Evolutionary conservation across 2,329 filamentous ascomycete species (phyloP), one percentile per base, ranked within the genome.

Genomic region (Lasiodiplodia sp.): DNA sequence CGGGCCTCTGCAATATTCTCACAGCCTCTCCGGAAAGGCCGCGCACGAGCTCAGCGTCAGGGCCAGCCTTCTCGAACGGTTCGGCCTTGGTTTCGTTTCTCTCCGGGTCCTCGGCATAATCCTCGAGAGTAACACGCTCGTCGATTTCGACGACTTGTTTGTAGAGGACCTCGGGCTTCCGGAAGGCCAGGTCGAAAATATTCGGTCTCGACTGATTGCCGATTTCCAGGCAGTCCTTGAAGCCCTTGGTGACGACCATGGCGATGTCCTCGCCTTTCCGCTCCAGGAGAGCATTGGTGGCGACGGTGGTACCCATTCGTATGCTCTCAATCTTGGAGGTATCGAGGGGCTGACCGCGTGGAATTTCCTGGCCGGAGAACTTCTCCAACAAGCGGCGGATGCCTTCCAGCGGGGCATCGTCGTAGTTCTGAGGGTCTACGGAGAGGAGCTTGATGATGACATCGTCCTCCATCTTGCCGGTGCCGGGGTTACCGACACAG

Each of bases 231-330:
- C 93, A 96, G 78, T 97, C 94, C 73, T 89, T 90, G 84, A 97
- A 97, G 0, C 94, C 94, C 72, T 89, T 90, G 1, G 93, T 97
- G 12, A 96, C 92, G 0, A 97, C 88, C 79, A 97, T 86, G 16
- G 92, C 94, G 76, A 96, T 95, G 73, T 88, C 89, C 81, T 97
- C 94, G 58, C 94, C 94, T 79, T 97, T 97, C 69, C 94, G 86
- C 80, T 97, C 94, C 2, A 97, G 85, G 68, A 97, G 81, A 0
- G 94, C 94, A 78, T 97, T 97, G 0, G 94, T 97, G 11, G 94
- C 94, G 14, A 97, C 94, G 0, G 94, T 97, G 1, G 94, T 97
- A 55, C 94, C 94, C 94, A 97, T 97, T 58, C 94, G 91, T 77
- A 97, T 97, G 67, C 92, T 94, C 73, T 96, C 92, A 73, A 97